Base-by-base conservation (phyloP, 305 asterid genomes). In the Solanum chacoense region DNA sequence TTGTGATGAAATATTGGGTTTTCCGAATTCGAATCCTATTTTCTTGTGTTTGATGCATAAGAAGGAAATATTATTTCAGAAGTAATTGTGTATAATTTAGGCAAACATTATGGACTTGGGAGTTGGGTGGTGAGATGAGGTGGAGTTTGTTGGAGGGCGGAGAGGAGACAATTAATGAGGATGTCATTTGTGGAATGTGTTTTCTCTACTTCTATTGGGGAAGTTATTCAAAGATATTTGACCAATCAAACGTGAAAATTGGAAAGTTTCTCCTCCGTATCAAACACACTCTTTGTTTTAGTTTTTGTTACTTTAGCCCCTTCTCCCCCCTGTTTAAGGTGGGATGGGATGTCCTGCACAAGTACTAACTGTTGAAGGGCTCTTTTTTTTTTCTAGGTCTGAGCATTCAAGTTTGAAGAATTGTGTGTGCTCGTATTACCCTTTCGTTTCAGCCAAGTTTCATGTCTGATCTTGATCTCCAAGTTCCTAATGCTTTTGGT, bases 391-490 rank as follows among this genome's bases (percentile, higher is more conserved):
- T 55, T 26, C 78, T 42, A 87, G 89, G 86, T 77, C 40, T 77
- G 59, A 87, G 86, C 77, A 76, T 87, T 22, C 40, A 20, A 34
- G 69, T 77, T 77, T 55, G 50, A 55, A 72, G 65, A 71, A n/a
- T 3, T 37, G 86, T 24, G 77, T 14, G 86, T 36, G 12, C 38
- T 88, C 65, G 14, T 38, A 16, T 79, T 14, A 14, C 85, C 36
- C 67, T 69, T 28, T 10, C 9, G 20, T 38, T 24, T 74, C 88
- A 84, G 84, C 85, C 85, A 74, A 88, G 85, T 84, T 85, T 84
- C 90, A 89, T 89, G 90, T 85, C 88, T 89, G 90, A 89, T 85
- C 72, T 89, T 45, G 88, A 89, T 40, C 16, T 74, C 71, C 88
- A 75, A 55, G 81, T 86, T 59, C 90, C 90, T 26, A 85, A 83